Conservation (phyloP, 441 rosid species). For the Sinapis alba region DNA sequence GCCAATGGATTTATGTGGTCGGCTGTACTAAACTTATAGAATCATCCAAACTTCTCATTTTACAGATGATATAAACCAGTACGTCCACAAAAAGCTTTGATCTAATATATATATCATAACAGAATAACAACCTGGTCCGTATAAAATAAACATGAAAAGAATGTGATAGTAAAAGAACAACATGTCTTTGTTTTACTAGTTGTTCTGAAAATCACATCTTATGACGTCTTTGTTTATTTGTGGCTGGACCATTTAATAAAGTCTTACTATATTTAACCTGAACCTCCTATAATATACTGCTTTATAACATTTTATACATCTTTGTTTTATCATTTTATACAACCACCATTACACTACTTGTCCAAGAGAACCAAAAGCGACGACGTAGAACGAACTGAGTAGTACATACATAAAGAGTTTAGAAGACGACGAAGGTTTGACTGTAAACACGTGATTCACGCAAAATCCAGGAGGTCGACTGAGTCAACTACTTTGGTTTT, state of each 20-base stretch:
- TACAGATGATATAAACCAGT: background rate
- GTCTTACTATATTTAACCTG: background rate
- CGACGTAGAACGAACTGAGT: conserved; percentile 20
- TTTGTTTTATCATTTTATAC: background rate
- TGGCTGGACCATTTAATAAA: background rate
- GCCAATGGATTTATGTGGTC: conserved; percentile 4
- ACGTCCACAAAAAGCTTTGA: background rate
- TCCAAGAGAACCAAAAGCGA: conserved; percentile 7
- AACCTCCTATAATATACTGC: background rate
- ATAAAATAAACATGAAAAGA: background rate
- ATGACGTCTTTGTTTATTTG: background rate
- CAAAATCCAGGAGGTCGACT: conserved; percentile 3
- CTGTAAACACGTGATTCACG: conserved; percentile 42
- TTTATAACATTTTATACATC: background rate
- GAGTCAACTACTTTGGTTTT: background rate
- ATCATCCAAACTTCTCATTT: background rate
- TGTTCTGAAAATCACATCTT: background rate
- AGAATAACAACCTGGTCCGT: background rate
- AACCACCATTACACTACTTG: background rate
- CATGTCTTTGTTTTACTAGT: background rate
- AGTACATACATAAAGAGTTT: conserved; percentile 13
- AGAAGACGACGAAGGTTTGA: conserved; percentile 32
- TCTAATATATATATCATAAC: background rate
- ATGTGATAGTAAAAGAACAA: background rate
- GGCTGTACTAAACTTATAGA: background rate